Base-by-base conservation (phyloP, 1,284 basidiomycete species). In the Moesziomyces globuligerus region DNA sequence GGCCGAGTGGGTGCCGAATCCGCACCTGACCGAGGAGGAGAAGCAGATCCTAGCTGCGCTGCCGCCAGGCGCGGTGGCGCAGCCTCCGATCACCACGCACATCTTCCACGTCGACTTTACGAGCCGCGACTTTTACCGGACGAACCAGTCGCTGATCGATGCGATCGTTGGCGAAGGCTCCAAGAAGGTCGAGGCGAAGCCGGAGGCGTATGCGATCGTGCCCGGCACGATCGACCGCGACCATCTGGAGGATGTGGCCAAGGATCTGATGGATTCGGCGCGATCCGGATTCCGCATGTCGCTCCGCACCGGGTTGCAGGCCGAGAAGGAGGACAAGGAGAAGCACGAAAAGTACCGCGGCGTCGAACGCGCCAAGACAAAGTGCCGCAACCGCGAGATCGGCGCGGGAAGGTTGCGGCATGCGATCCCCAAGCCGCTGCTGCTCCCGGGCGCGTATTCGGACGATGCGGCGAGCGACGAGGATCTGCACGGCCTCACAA, bases 381-480 rank as follows among this genome's bases (percentile, higher is more conserved):
- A 75, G 24, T 64, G 61, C 18, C 44, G 73, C 10, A 71, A 72
- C 42, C 65, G 73, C 20, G 73, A 75, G 60, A 65, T 72, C 23
- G 73, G 73, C 21, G 73, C 73, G 3, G 46, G 44, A 3, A 53
- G 69, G 3, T 40, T 75, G 20, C 42, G 64, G 1, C 69, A 75
- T 40, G 64, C 69, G 11, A 75, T 75, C 18, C 73, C 73, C 13
- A 67, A 68, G 18, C 59, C 57, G 46, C 47, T 75, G n/a, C 49
- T 75, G n/a, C 51, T 72, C 9, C 61, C 69, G 1, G 73, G 73
- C 10, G 69, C 69, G 9, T 72, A 72, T 39, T 72, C 68, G 38
- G 73, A 75, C 52, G 73, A 75, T 34, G 73, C 73, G 3, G 73
- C 73, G 5, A 69, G 65, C n/a, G 73, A 75, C 38, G 73, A 75